Conservation (phyloP, 139 green algal species). For the Choricystis sp. region DNA sequence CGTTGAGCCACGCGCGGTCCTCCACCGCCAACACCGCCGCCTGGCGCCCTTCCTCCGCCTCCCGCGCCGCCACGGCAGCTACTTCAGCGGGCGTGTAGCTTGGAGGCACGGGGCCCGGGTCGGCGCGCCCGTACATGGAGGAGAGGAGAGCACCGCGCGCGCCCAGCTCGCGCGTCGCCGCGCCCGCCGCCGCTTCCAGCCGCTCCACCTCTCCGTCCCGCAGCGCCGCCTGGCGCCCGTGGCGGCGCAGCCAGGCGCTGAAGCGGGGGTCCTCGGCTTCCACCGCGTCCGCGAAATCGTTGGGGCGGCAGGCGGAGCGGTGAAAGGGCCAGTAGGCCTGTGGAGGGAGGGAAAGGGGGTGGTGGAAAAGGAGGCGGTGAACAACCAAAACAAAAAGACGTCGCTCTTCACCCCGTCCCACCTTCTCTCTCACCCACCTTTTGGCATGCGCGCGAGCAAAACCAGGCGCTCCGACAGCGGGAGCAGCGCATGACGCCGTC, state of each 20-base stretch:
- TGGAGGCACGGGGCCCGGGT: conserved; percentile 40
- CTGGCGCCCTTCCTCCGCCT: background rate
- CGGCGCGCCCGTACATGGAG: conserved; percentile 70
- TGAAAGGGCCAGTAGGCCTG: conserved; percentile 85
- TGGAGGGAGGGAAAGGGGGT: background rate
- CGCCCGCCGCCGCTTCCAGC: conserved; percentile 51
- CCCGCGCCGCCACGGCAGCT: background rate
- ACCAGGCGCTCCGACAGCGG: conserved; percentile 61
- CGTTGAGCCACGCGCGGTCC: background rate
- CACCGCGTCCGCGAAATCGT: conserved; percentile 79
- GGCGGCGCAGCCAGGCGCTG: conserved; percentile 62
- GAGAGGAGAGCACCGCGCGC: conserved; percentile 52
- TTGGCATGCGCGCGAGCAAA: conserved; percentile 69
- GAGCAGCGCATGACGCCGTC: conserved; percentile 51
- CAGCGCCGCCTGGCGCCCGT: conserved; percentile 51
- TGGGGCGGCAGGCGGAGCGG: conserved; percentile 42
- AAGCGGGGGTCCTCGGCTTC: conserved; percentile 71
- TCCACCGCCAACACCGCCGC: background rate
- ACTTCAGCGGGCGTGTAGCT: background rate
- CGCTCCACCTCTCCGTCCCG: conserved; percentile 74
- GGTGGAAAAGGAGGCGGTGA: background rate
- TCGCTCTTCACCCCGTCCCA: background rate
- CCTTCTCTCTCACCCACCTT: conserved; percentile 28
- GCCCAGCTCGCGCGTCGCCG: conserved; percentile 19
- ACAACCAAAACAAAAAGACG: background rate